These are phyloP conservation scores for Pistacia vera DNA, from an alignment of 345 rosid species.

Conservation along the genomic window DNA sequence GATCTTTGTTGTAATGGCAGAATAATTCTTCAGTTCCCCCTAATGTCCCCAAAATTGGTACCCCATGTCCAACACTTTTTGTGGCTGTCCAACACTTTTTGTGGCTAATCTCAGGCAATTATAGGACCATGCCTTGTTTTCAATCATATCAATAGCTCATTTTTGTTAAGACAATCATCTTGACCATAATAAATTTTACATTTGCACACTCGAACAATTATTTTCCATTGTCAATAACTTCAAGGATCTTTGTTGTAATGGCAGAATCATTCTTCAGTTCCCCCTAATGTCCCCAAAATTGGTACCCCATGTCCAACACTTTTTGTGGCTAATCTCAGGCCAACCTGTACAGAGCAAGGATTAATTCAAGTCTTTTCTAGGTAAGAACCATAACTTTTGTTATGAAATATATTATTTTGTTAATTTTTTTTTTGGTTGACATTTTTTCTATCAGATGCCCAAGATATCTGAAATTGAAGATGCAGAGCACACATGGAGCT, in stretches of 20 bases:
- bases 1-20: constrained; percentile 36
- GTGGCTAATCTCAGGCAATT: constrained; percentile 55
- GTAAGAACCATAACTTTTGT: constrained; percentile 34
- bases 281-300: constrained; percentile 22
- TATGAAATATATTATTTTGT: not conserved
- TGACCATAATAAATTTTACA: not conserved
- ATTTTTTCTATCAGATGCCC: constrained; percentile 50
- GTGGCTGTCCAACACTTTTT: constrained; percentile 90
- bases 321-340: constrained; percentile 67
- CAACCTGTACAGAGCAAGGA: constrained; percentile 81
- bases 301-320: constrained; percentile 83
- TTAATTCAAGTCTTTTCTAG: constrained; percentile 77
- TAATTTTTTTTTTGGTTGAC: constrained; percentile 3
- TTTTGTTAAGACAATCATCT: not conserved
- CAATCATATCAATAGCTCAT: not conserved
- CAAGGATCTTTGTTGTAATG: constrained; percentile 19
- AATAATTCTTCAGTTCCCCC: constrained; percentile 42
- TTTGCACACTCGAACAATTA: not conserved
- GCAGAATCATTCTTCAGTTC: constrained; percentile 51
- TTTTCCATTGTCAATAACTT: not conserved
- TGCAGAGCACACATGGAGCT: constrained; percentile 78
- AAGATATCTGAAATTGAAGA: constrained; percentile 84
- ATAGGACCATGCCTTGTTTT: not conserved
- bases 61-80: constrained; percentile 90
- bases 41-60: constrained; percentile 12